phyloP scores from a whole-genome alignment of 257 asterid species.

The Primulina huaijiensis region DNA sequence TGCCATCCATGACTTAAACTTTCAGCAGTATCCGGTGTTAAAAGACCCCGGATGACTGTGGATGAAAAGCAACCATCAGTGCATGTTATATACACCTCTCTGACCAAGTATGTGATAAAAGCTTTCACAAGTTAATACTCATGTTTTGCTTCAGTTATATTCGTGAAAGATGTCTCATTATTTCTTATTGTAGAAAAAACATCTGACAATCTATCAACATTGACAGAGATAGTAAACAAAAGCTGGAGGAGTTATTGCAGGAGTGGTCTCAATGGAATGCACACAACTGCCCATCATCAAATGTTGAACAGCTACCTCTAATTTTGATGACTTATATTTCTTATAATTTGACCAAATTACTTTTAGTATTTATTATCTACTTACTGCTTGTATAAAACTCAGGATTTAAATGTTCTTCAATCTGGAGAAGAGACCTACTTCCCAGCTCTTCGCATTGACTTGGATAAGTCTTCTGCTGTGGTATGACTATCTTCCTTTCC shows the following conservation, averaged over 20 bases:
- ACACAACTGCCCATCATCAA: constrained; percentile 51
- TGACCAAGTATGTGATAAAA: constrained; percentile 58
- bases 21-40: constrained; percentile 63
- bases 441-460: constrained; percentile 85
- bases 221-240: constrained; percentile 81
- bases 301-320: constrained; percentile 42
- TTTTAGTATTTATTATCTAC: constrained; percentile 12
- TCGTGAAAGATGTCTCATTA: constrained; percentile 17
- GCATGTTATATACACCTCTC: constrained; percentile 61
- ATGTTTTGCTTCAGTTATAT: constrained; percentile 13
- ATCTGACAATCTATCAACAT: constrained; percentile 9
- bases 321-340: constrained; percentile 8
- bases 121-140: not conserved
- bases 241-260: constrained; percentile 80
- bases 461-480: constrained; percentile 73
- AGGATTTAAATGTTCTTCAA: constrained; percentile 66
- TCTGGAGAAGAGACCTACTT: constrained; percentile 90
- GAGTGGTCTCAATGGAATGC: constrained; percentile 95
- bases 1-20: constrained; percentile 40
- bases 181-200: not conserved
- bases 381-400: constrained; percentile 25
- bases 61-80: constrained; percentile 79
- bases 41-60: constrained; percentile 69
- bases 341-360: constrained; percentile 17
- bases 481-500: constrained; percentile 44